These are phyloP conservation scores for Salix exigua DNA, from an alignment of 345 rosid species.

Conservation along the genomic window DNA sequence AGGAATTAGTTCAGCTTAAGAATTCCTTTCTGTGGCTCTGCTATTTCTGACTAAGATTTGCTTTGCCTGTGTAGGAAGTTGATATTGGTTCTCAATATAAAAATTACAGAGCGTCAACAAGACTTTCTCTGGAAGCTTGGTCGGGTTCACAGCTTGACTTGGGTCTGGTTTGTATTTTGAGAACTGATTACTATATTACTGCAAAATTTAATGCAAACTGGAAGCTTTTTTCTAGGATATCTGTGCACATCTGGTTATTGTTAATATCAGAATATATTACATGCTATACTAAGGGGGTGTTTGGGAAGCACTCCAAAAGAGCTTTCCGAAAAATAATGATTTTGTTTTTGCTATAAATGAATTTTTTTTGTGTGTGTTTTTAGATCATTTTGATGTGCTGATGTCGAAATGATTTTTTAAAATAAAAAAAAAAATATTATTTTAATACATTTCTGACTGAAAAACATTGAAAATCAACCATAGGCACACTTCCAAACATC, in stretches of 20 bases:
- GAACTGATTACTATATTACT: not conserved
- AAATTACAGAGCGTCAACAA: slow-evolving; percentile 60
- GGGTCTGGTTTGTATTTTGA: slow-evolving; percentile 66
- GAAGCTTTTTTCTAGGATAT: not conserved
- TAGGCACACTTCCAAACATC: too few relatives aligned
- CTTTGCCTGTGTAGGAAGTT: slow-evolving; percentile 50
- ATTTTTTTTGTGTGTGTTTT: too few relatives aligned
- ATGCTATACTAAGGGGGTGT: not conserved
- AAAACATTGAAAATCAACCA: too few relatives aligned
- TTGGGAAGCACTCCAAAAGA: too few relatives aligned
- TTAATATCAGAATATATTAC: not conserved
- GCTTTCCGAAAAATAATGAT: too few relatives aligned
- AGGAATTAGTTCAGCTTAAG: not conserved
- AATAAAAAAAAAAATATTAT: too few relatives aligned
- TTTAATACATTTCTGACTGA: too few relatives aligned
- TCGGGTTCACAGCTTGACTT: slow-evolving; percentile 78
- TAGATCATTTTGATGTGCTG: too few relatives aligned
- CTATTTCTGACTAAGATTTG: slow-evolving; percentile 7
- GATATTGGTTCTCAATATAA: slow-evolving; percentile 66
- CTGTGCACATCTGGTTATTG: not conserved
- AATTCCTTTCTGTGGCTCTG: slow-evolving; percentile 1
- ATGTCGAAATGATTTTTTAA: too few relatives aligned
- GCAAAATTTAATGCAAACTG: not conserved
- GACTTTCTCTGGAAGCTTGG: slow-evolving; percentile 85
- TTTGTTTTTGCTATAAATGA: too few relatives aligned